These are phyloP conservation scores for Candida xyloterini DNA, from an alignment of 805 yeast species.

Conservation along the genomic window DNA sequence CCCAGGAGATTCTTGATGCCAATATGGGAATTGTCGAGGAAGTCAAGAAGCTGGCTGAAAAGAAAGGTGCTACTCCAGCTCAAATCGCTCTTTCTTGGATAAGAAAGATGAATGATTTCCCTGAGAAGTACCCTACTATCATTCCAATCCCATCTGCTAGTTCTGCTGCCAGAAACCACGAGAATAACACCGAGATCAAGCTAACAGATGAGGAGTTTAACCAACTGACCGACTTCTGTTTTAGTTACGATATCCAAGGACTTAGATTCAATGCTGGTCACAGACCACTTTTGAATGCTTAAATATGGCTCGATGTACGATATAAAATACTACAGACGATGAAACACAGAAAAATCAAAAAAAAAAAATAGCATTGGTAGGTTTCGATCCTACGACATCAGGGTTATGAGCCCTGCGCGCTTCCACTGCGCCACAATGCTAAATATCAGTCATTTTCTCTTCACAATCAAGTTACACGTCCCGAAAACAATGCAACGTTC, in stretches of 20 bases:
- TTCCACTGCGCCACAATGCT: slow-evolving; percentile 99
- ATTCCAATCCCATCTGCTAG: slow-evolving; percentile 83
- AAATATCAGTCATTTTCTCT: neutral
- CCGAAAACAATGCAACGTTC: neutral
- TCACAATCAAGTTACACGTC: neutral
- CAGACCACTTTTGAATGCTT: too few relatives aligned
- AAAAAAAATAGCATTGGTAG: slow-evolving; percentile 76
- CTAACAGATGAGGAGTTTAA: slow-evolving; percentile 56
- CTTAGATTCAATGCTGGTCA: slow-evolving; percentile 21
- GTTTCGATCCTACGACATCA: slow-evolving; percentile 97
- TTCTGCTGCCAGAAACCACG: slow-evolving; percentile 53
- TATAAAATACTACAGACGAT: too few relatives aligned
- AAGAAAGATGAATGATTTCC: slow-evolving; percentile 40
- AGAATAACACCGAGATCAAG: slow-evolving; percentile 49
- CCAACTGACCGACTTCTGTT: slow-evolving; percentile 46
- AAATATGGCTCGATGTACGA: too few relatives aligned
- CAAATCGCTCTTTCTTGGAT: slow-evolving; percentile 74
- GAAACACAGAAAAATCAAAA: too few relatives aligned
- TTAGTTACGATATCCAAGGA: slow-evolving; percentile 49
- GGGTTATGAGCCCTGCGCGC: slow-evolving; percentile 99
- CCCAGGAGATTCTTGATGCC: slow-evolving; percentile 47
- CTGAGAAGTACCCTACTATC: slow-evolving; percentile 44
- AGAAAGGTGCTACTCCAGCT: slow-evolving; percentile 48
- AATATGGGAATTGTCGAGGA: slow-evolving; percentile 52
- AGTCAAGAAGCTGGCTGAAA: slow-evolving; percentile 48